phyloP scores from a whole-genome alignment of 805 yeast genomes.

The Barnettozyma populi region DNA sequence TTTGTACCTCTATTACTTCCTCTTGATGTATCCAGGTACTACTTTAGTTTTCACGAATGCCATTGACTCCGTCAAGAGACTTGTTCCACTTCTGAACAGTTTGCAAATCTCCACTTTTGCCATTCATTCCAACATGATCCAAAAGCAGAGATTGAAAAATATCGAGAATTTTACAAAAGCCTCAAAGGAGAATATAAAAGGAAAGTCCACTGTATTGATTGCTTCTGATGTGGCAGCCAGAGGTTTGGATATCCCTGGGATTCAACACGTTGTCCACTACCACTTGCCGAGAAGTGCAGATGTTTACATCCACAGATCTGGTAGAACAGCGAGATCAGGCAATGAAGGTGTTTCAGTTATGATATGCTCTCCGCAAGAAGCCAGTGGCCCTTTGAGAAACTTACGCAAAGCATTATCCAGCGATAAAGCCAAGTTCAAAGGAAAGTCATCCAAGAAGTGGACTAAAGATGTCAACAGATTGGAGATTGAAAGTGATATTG shows the following conservation, averaged over 20 bases:
- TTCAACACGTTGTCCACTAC: slow-evolving; percentile 92
- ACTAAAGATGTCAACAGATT: slow-evolving; percentile 58
- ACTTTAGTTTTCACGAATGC: slow-evolving; percentile 90
- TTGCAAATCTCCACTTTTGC: slow-evolving; percentile 65
- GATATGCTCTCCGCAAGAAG: slow-evolving; percentile 91
- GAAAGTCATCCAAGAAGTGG: slow-evolving; percentile 36
- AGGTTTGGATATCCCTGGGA: slow-evolving; percentile 88
- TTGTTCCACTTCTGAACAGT: slow-evolving; percentile 69
- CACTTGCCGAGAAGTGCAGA: slow-evolving; percentile 95
- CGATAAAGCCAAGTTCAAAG: slow-evolving; percentile 24
- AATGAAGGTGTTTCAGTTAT: slow-evolving; percentile 90
- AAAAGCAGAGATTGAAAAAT: slow-evolving; percentile 82
- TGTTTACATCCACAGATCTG: slow-evolving; percentile 90
- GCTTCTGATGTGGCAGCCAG: slow-evolving; percentile 99
- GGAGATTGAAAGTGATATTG: slow-evolving; percentile 70
- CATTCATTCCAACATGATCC: slow-evolving; percentile 91
- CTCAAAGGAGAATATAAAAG: slow-evolving; percentile 31
- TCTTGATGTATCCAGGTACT: slow-evolving; percentile 80
- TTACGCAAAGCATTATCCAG: slow-evolving; percentile 53
- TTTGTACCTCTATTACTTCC: slow-evolving; percentile 80
- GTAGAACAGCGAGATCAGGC: slow-evolving; percentile 98
- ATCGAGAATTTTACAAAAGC: slow-evolving; percentile 72
- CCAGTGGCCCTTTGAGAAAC: slow-evolving; percentile 79
- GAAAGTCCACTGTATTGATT: slow-evolving; percentile 60
- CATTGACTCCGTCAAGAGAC: slow-evolving; percentile 88